Evolutionary conservation across 2,329 filamentous ascomycete genomes (phyloP).

Genomic region (Waltergamsia citrina): DNA sequence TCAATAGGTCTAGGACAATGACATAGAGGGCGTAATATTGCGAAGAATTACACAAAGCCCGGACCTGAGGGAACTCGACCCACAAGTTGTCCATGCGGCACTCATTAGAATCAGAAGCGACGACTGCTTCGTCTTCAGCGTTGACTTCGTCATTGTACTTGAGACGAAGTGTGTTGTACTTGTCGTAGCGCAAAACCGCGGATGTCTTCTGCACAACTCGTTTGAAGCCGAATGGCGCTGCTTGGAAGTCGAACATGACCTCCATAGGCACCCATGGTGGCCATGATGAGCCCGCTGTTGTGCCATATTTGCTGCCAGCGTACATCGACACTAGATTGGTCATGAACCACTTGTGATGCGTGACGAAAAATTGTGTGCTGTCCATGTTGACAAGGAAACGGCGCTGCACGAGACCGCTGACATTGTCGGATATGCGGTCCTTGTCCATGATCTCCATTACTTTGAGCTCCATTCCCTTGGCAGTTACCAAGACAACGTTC

Average conservation of each 20-base stretch:
- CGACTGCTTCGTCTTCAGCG: constrained; percentile 38
- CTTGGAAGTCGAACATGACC: constrained; percentile 93
- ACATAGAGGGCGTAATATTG: constrained; percentile 99
- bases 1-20: constrained; percentile 88
- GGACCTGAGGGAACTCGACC: constrained; percentile 90
- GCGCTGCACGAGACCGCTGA: constrained; percentile 90
- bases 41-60: constrained; percentile 91
- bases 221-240: constrained; percentile 95
- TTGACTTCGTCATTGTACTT: constrained; percentile 96
- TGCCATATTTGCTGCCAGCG: constrained; percentile 86
- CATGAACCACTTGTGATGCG: constrained; percentile 82
- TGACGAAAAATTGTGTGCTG: constrained; percentile 96
- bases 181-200: constrained; percentile 88
- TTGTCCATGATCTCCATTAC: constrained; percentile 98
- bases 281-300: constrained; percentile 78
- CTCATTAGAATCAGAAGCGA: constrained; percentile 48
- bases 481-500: constrained; percentile 90
- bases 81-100: constrained; percentile 90
- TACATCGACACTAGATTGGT: constrained; percentile 85
- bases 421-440: constrained; percentile 79
- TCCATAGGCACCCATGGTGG: constrained; percentile 98
- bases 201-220: constrained; percentile 95
- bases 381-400: constrained; percentile 94
- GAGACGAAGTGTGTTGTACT: constrained; percentile 92
- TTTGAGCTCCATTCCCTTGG: constrained; percentile 97